Base-by-base conservation (phyloP, 176 grass and related monocot species). In the Carex myosuroides region DNA sequence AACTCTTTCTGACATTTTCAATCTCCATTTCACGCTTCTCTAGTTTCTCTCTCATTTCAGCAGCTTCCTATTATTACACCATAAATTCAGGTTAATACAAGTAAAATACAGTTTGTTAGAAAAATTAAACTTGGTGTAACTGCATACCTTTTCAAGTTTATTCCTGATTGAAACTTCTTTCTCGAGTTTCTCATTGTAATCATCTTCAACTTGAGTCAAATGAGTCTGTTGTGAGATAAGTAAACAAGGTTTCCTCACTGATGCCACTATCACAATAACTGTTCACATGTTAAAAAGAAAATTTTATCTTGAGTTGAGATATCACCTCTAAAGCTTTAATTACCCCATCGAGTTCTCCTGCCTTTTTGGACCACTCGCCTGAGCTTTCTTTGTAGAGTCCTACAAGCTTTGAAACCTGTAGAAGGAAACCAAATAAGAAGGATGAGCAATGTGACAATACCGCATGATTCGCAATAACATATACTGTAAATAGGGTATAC, bases 291-390 rank as follows among this genome's bases (percentile, higher is more conserved):
- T 6, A 83, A 55, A 83, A 56, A 39, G 17, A 21, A 39, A 16
- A 26, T 32, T 42, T 32, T 50, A 70, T 73, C 67, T 79, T 81
- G 39, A 80, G 63, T 14, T 78, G 82, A 64, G 46, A 46, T 10
- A 21, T 89, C 77, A 99, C 96, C 96, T 99, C 90, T 87, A 99
- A 89, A 82, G 96, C 93, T 93, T 99, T 95, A 79, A 99, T 95
- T 84, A 99, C 96, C 79, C 96, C 96, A 83, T 99, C 96, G 22
- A 99, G 96, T 82, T 95, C 91, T 61, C 91, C 91, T 21, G 91
- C 82, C 60, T 95, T 99, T 82, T 93, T 99, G 13, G 93, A 99
- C 91, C 91, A 95, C 91, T 99, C 93, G 5, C 88, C 88, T 4
- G 96, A 91, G 87, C 91, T 95, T 85, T 93, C 97, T 86, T 99